These are phyloP conservation scores for Cenococcum geophilum DNA, from an alignment of 495 filamentous ascomycete genomes.

Conservation along the genomic window DNA sequence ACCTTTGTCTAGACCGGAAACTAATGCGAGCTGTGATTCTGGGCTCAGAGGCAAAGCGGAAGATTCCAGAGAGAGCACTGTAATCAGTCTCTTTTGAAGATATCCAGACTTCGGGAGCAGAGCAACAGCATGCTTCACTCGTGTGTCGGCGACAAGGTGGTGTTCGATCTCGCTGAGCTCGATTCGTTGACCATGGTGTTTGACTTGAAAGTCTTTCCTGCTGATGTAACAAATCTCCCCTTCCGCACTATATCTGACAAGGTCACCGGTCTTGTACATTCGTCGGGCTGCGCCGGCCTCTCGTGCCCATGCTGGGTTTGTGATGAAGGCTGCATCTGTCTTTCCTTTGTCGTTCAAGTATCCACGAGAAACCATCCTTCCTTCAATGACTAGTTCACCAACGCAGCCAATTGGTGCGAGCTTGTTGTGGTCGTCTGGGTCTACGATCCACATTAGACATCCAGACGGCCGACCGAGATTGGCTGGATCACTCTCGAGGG, in stretches of 20 bases:
- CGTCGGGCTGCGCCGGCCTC: conserved; percentile 24
- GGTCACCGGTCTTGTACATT: conserved; percentile 47
- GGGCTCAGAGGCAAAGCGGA: conserved; percentile 4
- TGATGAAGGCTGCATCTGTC: conserved; percentile 39
- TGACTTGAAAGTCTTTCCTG: conserved; percentile 13
- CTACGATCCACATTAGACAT: conserved; percentile 37
- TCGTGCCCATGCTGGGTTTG: conserved; percentile 43
- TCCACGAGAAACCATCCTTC: conserved; percentile 23
- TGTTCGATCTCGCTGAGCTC: conserved; percentile 26
- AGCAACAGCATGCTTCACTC: conserved; percentile 40
- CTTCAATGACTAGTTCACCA: conserved; percentile 40
- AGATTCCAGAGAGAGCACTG: conserved; percentile 21
- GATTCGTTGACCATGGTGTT: conserved; percentile 14
- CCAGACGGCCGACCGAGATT: conserved; percentile 17
- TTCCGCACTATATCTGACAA: conserved; percentile 25
- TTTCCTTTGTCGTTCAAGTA: conserved; percentile 32
- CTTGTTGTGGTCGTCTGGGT: conserved; percentile 33
- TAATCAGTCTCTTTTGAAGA: conserved; percentile 16
- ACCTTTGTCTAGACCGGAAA: conserved; percentile 18
- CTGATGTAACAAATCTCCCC: conserved; percentile 29
- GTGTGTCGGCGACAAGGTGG: conserved; percentile 32
- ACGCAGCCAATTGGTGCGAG: conserved; percentile 40
- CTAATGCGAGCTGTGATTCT: conserved; percentile 15
- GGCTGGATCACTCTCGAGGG: conserved; percentile 2
- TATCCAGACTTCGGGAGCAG: conserved; percentile 26